Evolutionary conservation across 2,329 filamentous ascomycete genomes (phyloP), one percentile per base, ranked within the genome.

Genomic region (Neoscytalidium dimidiatum): DNA sequence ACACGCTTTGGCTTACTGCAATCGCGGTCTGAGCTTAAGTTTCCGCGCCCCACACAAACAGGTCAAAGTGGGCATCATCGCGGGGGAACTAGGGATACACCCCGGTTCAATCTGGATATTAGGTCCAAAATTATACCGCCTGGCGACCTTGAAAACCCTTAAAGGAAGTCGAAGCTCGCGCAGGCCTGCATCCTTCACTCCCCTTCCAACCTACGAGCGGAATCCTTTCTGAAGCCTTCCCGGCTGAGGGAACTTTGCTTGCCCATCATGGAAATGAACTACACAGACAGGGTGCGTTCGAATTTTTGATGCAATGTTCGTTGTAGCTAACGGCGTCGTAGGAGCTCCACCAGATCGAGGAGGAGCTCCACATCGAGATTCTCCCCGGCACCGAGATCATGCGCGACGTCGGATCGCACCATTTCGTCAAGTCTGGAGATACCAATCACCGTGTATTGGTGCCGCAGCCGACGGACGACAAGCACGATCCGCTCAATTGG

Each of bases 361-460:
- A 79, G 63, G 82, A 86, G 77, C 80, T 87, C 66, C 77, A 83
- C 64, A 79, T 78, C 33, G 82, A 85, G 67, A 82, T 87, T 64
- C 74, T 86, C 44, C 85, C 85, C 3, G 85, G 85, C 26, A 87
- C 85, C 3, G 85, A 87, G 73, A 79, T 87, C 70, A 87, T 87
- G 85, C 75, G 80, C 8, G 84, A 90, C 79, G 82, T 89, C 41
- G 86, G 85, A 21, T 78, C 79, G 1, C 85, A 88, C 74, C 87
- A 89, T 73, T 90, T 90, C 70, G 85, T 89, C 70, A 89, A 88
- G 35, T 63, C 61, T 13, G 49, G 61, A 38, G 61, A 63, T n/a
- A 35, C 29, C 1, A 53, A 21, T 17, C 52, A 58, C 53, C 63
- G 52, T 5, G 52, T 65, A 5, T 17, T 65, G 8, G 44, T 62